Percentiles rank a stretch among this genome's conserved stretches.
These are phyloP conservation scores for Tympanopsis confertula DNA, from an alignment of 2,329 filamentous ascomycete species.

Conservation along the genomic window DNA sequence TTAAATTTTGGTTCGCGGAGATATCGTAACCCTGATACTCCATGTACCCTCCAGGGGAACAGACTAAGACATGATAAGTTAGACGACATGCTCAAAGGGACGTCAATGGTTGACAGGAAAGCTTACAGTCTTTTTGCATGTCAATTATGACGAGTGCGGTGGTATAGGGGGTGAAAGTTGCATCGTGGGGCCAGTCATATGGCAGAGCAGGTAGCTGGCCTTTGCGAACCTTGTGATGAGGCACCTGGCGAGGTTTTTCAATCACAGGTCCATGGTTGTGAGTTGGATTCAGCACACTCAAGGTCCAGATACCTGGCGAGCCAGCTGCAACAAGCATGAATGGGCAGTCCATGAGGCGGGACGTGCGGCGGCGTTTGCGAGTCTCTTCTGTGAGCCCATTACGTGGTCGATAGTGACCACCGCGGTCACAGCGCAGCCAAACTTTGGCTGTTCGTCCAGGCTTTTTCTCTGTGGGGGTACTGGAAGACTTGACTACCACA, in stretches of 20 bases:
- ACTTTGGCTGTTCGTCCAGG: conserved; percentile 28
- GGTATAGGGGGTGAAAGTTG: conserved; percentile 26
- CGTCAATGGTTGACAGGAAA: conserved; percentile 16
- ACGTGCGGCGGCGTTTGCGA: conserved; percentile 26
- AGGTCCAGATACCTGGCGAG: conserved; percentile 26
- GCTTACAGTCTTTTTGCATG: conserved; percentile 33
- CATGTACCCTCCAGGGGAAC: conserved; percentile 25
- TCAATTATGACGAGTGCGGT: conserved; percentile 32
- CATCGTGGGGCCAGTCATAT: conserved; percentile 32
- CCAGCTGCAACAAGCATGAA: conserved; percentile 29
- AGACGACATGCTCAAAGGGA: conserved; percentile 29
- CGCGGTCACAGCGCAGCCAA: conserved; percentile 28
- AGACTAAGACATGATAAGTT: conserved; percentile 21
- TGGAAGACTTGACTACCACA: conserved; percentile 30
- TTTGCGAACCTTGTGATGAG: conserved; percentile 26
- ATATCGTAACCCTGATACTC: conserved; percentile 21
- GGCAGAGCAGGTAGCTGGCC: conserved; percentile 9
- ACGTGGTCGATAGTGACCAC: conserved; percentile 27
- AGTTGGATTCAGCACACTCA: conserved; percentile 24
- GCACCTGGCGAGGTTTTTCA: conserved; percentile 23
- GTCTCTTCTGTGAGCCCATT: conserved; percentile 30
- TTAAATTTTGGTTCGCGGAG: conserved; percentile 17
- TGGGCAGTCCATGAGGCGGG: conserved; percentile 28
- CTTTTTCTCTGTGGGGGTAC: conserved; percentile 28
- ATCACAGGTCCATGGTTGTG: conserved; percentile 27